Conservation (phyloP, 202 grass and related monocot genomes). For the Cymbopogon flexuosus region DNA sequence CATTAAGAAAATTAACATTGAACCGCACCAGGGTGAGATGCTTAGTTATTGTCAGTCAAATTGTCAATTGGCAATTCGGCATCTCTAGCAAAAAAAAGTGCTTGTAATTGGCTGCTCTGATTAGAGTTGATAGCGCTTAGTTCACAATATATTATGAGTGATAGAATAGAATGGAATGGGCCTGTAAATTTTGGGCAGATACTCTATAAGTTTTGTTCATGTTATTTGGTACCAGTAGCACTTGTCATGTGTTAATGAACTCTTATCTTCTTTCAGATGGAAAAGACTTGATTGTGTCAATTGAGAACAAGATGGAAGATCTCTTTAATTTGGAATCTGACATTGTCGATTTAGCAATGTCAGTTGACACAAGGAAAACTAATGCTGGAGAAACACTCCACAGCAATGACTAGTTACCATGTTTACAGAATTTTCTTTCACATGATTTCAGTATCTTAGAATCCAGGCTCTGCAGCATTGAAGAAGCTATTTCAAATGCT, state of each 20-base stretch:
- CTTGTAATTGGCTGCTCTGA: neutral
- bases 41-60: neutral
- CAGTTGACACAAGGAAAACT: slow-evolving; percentile 22
- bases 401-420: neutral
- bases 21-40: neutral
- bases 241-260: neutral
- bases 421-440: too few species aligned
- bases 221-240: neutral
- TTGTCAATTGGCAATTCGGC: neutral
- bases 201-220: neutral
- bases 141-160: neutral
- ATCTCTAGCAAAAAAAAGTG: neutral
- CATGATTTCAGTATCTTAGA: neutral
- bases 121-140: neutral
- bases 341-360: slow-evolving; percentile 43
- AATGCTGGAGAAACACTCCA: slow-evolving; percentile 5
- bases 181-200: neutral
- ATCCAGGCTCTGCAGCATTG: slow-evolving; percentile 37
- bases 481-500: slow-evolving; percentile 54
- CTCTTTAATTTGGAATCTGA: slow-evolving; percentile 50
- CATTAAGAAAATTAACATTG: neutral
- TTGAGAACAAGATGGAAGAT: slow-evolving; percentile 52
- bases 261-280: slow-evolving; percentile 32
- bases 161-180: neutral
- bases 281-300: slow-evolving; percentile 41